A percentile compares a stretch with the other conserved stretches of the same genome.
Conservation (phyloP, 306 rosid species). For the Elaeagnus macrophylla region DNA sequence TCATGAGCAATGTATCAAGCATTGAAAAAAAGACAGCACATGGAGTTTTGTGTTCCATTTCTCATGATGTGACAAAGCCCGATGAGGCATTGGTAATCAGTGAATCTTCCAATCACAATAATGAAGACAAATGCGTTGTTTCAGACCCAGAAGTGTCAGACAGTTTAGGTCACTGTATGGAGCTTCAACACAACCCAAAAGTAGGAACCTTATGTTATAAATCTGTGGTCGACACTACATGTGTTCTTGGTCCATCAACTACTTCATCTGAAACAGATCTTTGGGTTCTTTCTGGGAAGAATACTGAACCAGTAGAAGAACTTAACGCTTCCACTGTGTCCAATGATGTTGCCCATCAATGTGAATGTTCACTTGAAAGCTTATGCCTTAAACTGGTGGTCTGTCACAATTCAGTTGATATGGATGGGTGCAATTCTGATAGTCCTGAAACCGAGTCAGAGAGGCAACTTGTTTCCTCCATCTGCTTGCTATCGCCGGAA, state of each 20-base stretch:
- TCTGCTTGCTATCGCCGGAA: conserved; percentile 20
- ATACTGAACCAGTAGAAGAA: conserved; percentile 7
- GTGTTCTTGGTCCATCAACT: conserved; percentile 15
- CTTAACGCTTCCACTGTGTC: conserved; percentile 14
- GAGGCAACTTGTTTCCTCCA: conserved; percentile 26
- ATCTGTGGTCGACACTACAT: conserved; percentile 10
- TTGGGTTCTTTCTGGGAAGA: conserved; percentile 10
- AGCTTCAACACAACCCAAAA: conserved; percentile 13
- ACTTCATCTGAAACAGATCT: conserved; percentile 6
- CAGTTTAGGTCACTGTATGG: conserved; percentile 14
- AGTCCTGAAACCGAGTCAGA: conserved; percentile 18
- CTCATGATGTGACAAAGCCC: conserved; percentile 25
- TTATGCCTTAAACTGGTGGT: conserved; percentile 10
- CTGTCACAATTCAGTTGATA: conserved; percentile 20
- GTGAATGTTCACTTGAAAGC: conserved; percentile 17
- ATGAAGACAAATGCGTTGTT: conserved; percentile 9
- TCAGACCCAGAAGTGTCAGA: neutral
- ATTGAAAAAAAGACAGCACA: conserved; percentile 13
- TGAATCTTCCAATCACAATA: conserved; percentile 12
- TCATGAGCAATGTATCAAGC: conserved; percentile 24
- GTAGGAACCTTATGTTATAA: conserved; percentile 6
- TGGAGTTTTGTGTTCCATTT: conserved; percentile 15
- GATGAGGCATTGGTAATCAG: conserved; percentile 15
- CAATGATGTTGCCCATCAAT: conserved; percentile 18
- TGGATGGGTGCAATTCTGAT: conserved; percentile 19